Evolutionary conservation across 2,329 filamentous ascomycete genomes (phyloP).

Genomic region (Bipolaris cookei): DNA sequence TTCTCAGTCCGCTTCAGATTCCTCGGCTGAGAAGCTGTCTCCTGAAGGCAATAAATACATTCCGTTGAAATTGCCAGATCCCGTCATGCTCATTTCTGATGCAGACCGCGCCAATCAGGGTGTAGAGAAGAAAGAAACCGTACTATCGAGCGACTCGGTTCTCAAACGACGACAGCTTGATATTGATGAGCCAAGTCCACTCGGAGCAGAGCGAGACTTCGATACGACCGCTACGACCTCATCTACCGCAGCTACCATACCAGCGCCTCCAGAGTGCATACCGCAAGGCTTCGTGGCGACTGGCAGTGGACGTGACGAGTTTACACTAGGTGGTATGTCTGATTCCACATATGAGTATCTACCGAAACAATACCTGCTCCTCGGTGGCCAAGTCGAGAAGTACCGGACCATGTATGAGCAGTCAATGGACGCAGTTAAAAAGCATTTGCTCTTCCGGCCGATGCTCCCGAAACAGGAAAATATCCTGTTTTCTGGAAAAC

Average conservation of each 20-base stretch:
- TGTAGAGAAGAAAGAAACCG: constrained; percentile 8
- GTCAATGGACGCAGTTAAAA: constrained; percentile 52
- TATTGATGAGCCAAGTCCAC: constrained; percentile 23
- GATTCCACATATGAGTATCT: constrained; percentile 54
- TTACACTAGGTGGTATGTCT: constrained; percentile 50
- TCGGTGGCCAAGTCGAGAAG: constrained; percentile 55
- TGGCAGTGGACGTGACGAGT: constrained; percentile 54
- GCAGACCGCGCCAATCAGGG: constrained; percentile 14
- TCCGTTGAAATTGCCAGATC: constrained; percentile 38
- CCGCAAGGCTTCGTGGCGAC: constrained; percentile 63
- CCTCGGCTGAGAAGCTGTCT: constrained; percentile 31
- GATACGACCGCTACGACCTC: constrained; percentile 10
- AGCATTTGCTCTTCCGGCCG: constrained; percentile 58
- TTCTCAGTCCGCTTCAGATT: constrained; percentile 12
- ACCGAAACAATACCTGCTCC: constrained; percentile 56
- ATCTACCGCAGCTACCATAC: constrained; percentile 15
- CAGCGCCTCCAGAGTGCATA: constrained; percentile 38
- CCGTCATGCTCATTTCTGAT: constrained; percentile 34
- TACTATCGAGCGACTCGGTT: constrained; percentile 15
- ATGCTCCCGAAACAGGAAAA: constrained; percentile 57
- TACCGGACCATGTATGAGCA: constrained; percentile 65
- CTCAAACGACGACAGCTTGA: constrained; percentile 37
- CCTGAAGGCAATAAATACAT: constrained; percentile 43
- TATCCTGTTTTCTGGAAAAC: constrained; percentile 50
- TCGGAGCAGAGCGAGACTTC: constrained; percentile 9